phyloP scores from a whole-genome alignment of 1,284 basidiomycete species.

The Anthracocystis setariae region DNA sequence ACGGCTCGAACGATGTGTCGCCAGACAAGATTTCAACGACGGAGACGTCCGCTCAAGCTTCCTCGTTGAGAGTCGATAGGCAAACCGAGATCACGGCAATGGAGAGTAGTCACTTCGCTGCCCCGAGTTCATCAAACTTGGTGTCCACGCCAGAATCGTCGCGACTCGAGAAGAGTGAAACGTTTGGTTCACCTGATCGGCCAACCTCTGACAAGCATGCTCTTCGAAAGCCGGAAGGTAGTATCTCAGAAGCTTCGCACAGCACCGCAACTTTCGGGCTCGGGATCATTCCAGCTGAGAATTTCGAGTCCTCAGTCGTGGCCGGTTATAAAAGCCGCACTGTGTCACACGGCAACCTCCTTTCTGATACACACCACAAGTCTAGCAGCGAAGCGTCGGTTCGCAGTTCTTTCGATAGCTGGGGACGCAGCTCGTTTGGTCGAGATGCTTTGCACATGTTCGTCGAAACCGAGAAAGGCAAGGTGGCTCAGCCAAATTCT shows the following conservation, averaged over 20 bases:
- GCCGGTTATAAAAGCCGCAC: background rate
- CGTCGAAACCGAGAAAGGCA: constrained; percentile 15
- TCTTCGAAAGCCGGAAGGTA: constrained; percentile 17
- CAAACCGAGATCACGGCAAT: background rate
- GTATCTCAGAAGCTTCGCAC: background rate
- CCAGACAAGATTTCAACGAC: background rate
- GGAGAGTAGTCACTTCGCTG: constrained; percentile 16
- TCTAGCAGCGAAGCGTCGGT: constrained; percentile 28
- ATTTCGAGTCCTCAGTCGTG: background rate
- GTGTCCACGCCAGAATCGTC: constrained; percentile 34
- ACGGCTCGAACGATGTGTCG: background rate
- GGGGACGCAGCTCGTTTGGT: constrained; percentile 20
- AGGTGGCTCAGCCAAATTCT: constrained; percentile 8
- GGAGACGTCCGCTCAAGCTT: constrained; percentile 3
- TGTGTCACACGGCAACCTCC: constrained; percentile 1
- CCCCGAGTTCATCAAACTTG: constrained; percentile 29
- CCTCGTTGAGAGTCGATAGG: constrained; percentile 6
- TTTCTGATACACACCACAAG: constrained; percentile 19
- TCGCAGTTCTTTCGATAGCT: constrained; percentile 38
- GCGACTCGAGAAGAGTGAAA: constrained; percentile 20
- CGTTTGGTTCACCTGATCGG: constrained; percentile 10
- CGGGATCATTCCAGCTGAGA: constrained; percentile 18
- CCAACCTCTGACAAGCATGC: constrained; percentile 2
- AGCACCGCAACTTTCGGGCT: constrained; percentile 18
- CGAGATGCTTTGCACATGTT: constrained; percentile 21